Evolutionary conservation across 345 rosid genomes (phyloP), one percentile per base, ranked within the genome.

Genomic region (Eucalyptus sp.): DNA sequence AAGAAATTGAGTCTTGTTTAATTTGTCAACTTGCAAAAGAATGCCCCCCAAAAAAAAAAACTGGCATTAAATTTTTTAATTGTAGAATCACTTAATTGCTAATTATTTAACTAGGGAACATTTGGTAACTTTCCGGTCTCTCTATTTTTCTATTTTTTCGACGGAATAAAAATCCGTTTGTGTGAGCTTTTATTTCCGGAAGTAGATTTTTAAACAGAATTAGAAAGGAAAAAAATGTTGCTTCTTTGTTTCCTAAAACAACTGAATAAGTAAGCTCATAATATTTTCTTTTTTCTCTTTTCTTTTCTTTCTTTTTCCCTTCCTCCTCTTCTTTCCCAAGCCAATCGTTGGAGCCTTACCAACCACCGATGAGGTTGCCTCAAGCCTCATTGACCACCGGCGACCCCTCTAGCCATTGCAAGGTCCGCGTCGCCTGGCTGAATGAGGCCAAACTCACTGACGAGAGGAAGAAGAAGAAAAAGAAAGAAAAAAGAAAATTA

Each of bases 391-490:
- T 52, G 25, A 52, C 58, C 58, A 52, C 25, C 1, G 5, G 10
- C 0, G 0, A 52, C 10, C 56, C 58, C 58, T 52, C 58, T 0
- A 52, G 1, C 25, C 25, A 52, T 1, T 0, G 0, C 1, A 52
- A 52, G 25, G 25, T 52, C 1, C 0, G 2, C 5, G 2, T 20
- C 0, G 5, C 58, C 1, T 20, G 4, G 10, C 2, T 0, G 0
- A 0, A 52, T 20, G 25, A 52, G 58, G 10, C 10, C 1, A 0
- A 52, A 52, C 58, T 52, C 25, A 52, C 4, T 20, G 0, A 8
- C 4, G 25, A 52, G 25, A 52, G 10, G 56, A 52, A 52, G 25
- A 18, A 52, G 0, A 52, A 52, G 10, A 52, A 52, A 52, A 52
- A 52, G 0, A 7, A 51, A 17, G 3, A 4, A 13, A 50, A 50